Base-by-base conservation (phyloP, 768 basidiomycete species). In the Cystobasidium tubakii region DNA sequence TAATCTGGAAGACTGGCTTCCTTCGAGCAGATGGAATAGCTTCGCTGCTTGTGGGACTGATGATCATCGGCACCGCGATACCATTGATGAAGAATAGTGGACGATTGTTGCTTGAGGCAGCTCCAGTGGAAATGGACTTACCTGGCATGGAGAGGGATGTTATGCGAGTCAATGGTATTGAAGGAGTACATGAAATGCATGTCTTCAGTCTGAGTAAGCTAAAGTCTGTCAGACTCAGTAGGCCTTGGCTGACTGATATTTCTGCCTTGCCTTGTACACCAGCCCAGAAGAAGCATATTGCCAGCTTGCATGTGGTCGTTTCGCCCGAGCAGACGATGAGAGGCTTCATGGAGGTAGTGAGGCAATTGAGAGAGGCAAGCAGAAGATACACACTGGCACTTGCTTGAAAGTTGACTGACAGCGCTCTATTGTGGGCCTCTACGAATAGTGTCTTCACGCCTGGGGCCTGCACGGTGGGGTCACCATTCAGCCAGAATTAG, bases 51-150 rank as follows among this genome's bases (percentile, higher is more conserved):
- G 55, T 74, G 25, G 60, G 34, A 12, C 29, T 73, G 31, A 71
- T 62, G 73, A 74, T 74, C 36, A 54, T 74, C 44, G 43, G 9
- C 15, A 74, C 73, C 27, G 73, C 73, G 15, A n/a, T 74, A 23
- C 73, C 73, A 1, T 66, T 74, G n/a, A 54, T 60, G 34, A 53
- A 39, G 55, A 31, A 39, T 17, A 27, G 42, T 15, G 73, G 73
- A 10, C 36, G 67, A 12, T 13, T 74, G 13, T 43, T 74, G 33
- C 21, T 60, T 3, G 44, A 74, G 25, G 53, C 39, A 33, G 73
- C 73, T 10, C 73, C 73, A 15, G 7, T 10, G 15, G 70, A 62
- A n/a, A 36, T 74, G 25, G 73, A 74, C 69, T 27, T 74, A 6
- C n/a, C 43, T 13, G 71, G 73, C 21, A 50, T 74, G 29, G 71